phyloP scores from a whole-genome alignment of 2,329 filamentous ascomycete species.

The Beauveria rudraprayagi region DNA sequence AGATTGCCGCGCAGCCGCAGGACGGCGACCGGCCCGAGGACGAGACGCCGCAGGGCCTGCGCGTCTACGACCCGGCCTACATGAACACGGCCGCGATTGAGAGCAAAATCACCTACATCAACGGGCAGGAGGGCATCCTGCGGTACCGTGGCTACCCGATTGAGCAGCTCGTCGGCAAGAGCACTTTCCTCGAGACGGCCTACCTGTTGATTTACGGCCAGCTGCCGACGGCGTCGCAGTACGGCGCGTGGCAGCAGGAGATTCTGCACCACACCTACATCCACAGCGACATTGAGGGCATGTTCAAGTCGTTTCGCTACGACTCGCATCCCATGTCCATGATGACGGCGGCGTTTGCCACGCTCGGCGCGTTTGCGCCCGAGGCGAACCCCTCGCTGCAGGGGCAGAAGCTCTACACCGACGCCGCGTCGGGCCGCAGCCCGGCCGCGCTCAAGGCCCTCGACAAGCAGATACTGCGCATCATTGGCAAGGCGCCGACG shows the following conservation, averaged over 20 bases:
- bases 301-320: slow-evolving; percentile 43
- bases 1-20: slow-evolving; percentile 32
- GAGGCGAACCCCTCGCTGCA: slow-evolving; percentile 42
- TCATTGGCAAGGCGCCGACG: slow-evolving; percentile 43
- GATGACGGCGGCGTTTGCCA: slow-evolving; percentile 41
- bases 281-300: slow-evolving; percentile 40
- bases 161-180: slow-evolving; percentile 40
- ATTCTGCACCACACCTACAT: slow-evolving; percentile 44
- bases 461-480: slow-evolving; percentile 45
- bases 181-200: slow-evolving; percentile 41
- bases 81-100: slow-evolving; percentile 45
- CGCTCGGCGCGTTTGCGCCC: slow-evolving; percentile 40
- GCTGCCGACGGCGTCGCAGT: slow-evolving; percentile 35
- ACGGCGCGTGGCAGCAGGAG: slow-evolving; percentile 35
- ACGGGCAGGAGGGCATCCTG: slow-evolving; percentile 42
- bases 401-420: slow-evolving; percentile 42
- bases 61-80: slow-evolving; percentile 43
- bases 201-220: slow-evolving; percentile 45
- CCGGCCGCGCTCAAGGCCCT: slow-evolving; percentile 32
- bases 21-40: slow-evolving; percentile 32
- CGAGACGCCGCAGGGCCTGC: slow-evolving; percentile 40
- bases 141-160: slow-evolving; percentile 46
- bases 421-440: slow-evolving; percentile 32
- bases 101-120: slow-evolving; percentile 44
- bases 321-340: slow-evolving; percentile 46